A percentile compares a stretch with the other conserved stretches of the same genome.
Conservation (phyloP, 371 early-diverging fungal genomes). For the Phascolomyces articulosus region DNA sequence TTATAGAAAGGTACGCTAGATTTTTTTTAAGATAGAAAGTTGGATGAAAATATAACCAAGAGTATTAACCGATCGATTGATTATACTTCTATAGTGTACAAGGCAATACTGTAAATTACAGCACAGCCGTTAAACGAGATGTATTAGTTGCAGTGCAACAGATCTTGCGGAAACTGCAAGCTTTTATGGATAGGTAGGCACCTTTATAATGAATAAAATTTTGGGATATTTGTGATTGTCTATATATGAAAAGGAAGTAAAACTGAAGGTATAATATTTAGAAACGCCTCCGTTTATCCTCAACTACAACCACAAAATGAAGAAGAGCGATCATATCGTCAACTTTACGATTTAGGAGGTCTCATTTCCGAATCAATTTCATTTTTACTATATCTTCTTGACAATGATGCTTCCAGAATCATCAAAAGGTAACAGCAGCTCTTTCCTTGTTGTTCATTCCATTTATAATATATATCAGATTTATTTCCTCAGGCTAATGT, state of each 20-base stretch:
- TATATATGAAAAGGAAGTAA: no score
- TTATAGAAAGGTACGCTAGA: neutral
- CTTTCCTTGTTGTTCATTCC: conserved; percentile 8
- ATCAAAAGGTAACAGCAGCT: conserved; percentile 36
- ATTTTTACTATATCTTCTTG: conserved; percentile 69
- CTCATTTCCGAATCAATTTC: conserved; percentile 72
- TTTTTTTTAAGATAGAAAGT: no score
- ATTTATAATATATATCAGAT: no score
- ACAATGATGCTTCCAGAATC: conserved; percentile 62
- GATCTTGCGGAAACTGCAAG: conserved; percentile 22
- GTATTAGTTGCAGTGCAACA: conserved; percentile 18
- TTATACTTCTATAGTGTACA: neutral
- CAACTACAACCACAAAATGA: conserved; percentile 20
- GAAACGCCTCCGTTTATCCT: conserved; percentile 17
- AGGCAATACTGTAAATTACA: conserved; percentile 1
- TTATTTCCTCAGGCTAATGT: no score
- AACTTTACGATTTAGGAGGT: conserved; percentile 61
- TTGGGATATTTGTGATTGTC: no score
- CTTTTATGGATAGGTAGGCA: conserved; percentile 28
- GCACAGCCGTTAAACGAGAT: conserved; percentile 12
- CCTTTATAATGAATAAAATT: neutral
- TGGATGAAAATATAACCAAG: no score
- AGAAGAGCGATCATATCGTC: conserved; percentile 51
- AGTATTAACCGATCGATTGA: neutral
- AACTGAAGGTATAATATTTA: neutral